A percentile compares a stretch with the other conserved stretches of the same genome.
Evolutionary conservation across 345 rosid genomes (phyloP).

Genomic region (Combretum micranthum): DNA sequence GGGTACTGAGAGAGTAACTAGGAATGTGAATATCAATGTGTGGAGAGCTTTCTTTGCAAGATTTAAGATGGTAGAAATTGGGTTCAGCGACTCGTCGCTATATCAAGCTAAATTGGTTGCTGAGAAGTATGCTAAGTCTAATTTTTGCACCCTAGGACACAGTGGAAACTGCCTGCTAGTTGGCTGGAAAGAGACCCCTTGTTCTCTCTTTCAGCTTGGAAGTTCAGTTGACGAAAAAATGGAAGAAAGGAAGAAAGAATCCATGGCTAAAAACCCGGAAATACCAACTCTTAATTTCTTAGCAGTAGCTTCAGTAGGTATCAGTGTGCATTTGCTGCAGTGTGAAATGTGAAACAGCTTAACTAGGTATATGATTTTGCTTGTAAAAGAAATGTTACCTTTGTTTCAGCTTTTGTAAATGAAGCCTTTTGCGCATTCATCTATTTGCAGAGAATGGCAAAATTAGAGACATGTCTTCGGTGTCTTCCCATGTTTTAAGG

Average conservation of each 20-base stretch:
- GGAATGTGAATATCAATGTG: constrained; percentile 37
- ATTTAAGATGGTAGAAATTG: constrained; percentile 39
- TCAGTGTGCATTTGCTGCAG: too few species aligned
- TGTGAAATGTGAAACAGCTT: too few species aligned
- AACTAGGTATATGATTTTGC: too few species aligned
- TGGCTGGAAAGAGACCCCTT: constrained; percentile 46
- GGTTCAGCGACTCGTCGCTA: constrained; percentile 29
- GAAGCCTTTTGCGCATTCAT: too few species aligned
- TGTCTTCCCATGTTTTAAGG: too few species aligned
- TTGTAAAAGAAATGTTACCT: too few species aligned
- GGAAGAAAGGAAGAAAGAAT: constrained; percentile 2
- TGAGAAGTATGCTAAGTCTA: constrained; percentile 13
- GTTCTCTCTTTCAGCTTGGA: constrained; percentile 39
- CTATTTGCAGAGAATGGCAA: too few species aligned
- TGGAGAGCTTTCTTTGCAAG: constrained; percentile 44
- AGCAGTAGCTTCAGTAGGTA: not conserved
- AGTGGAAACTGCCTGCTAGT: constrained; percentile 24
- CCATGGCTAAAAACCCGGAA: constrained; percentile 1
- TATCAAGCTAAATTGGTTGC: constrained; percentile 33
- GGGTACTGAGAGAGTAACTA: constrained; percentile 21
- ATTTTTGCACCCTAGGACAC: constrained; percentile 21
- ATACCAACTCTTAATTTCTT: not conserved
- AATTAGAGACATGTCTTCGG: too few species aligned
- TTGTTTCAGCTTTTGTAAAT: too few species aligned
- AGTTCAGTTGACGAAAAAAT: constrained; percentile 22